These are phyloP conservation scores for Talaromyces sp. DNA, from an alignment of 2,329 filamentous ascomycete genomes.

Conservation along the genomic window DNA sequence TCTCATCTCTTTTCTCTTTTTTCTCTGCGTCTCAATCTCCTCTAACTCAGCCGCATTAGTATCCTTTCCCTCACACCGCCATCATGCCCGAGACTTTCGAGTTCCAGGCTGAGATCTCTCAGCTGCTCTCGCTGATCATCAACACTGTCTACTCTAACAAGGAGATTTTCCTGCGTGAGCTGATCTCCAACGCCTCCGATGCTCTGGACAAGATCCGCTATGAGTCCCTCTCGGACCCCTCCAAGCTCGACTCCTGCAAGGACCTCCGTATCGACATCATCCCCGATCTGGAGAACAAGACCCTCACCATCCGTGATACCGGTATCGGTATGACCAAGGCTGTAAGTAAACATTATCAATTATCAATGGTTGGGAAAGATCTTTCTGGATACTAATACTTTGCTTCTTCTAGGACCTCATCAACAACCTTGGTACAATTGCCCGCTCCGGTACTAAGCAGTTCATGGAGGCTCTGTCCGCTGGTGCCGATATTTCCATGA, in stretches of 20 bases:
- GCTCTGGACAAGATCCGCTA: slow-evolving; percentile 99
- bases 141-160: slow-evolving; percentile 99
- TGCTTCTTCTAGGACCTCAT: slow-evolving; percentile 74
- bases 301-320: slow-evolving; percentile 92
- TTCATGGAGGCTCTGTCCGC: slow-evolving; percentile 99
- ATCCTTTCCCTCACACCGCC: slow-evolving; percentile 20
- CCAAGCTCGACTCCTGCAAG: slow-evolving; percentile 96
- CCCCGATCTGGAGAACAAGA: slow-evolving; percentile 96
- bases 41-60: slow-evolving; percentile 9
- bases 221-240: slow-evolving; percentile 94
- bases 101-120: slow-evolving; percentile 99
- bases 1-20: slow-evolving; percentile 1
- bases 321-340: slow-evolving; percentile 99
- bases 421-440: slow-evolving; percentile 99
- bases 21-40: slow-evolving; percentile 9
- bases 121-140: slow-evolving; percentile 99
- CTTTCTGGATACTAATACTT: slow-evolving; percentile 9
- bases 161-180: slow-evolving; percentile 98
- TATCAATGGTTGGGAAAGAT: too few species aligned
- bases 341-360: slow-evolving; percentile 61
- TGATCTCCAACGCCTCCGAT: slow-evolving; percentile 98
- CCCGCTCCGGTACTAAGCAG: slow-evolving; percentile 98
- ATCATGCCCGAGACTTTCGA: slow-evolving; percentile 97
- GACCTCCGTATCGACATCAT: slow-evolving; percentile 99
- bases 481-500: slow-evolving; percentile 99